Evolutionary conservation across 306 rosid species (phyloP), one percentile per base, ranked within the genome.

Genomic region (Glycine latifolia): DNA sequence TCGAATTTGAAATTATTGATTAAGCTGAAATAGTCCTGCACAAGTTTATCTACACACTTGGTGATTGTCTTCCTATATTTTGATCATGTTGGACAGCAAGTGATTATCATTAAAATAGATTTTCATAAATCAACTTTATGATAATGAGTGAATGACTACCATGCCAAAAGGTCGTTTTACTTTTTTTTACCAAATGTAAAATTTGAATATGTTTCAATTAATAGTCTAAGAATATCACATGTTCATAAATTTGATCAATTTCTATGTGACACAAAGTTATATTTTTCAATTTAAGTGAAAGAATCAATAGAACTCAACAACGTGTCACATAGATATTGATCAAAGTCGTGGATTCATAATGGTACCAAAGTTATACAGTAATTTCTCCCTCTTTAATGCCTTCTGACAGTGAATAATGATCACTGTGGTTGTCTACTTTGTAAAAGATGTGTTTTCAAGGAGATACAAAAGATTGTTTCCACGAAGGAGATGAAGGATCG

Each of bases 391-490:
- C 43, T n/a, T 44, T 11, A 67, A 16, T 67, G 73, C 54, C 2
- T 1, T 48, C 62, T 71, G 78, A 61, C 55, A 16, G 67, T 13
- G 79, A 58, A 81, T 44, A 54, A 8, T 14, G 73, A 11, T 16
- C 20, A 46, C 26, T 68, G 56, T 13, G 72, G 72, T 53, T 78
- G 69, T 39, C 82, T 73, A 71, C 65, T 47, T 1, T 2, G 70
- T 44, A 67, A 63, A 10, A 69, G 10, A 13, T 14, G 1, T 10
- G 6, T 12, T 61, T 53, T 47, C 53, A 55, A 75, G 81, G 69
- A 49, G 75, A 78, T 47, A 50, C 12, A 62, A 48, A 58, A 73
- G 79, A 61, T 8, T 44, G 73, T 67, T 44, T 15, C 73, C 53
- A 43, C n/a, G 54, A 67, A 44, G 54, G 73, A 15, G 73, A 41